Percentiles rank a stretch among this genome's conserved stretches.
phyloP scores from a whole-genome alignment of 2,329 filamentous ascomycete genomes.

The Cordyceps javanica region DNA sequence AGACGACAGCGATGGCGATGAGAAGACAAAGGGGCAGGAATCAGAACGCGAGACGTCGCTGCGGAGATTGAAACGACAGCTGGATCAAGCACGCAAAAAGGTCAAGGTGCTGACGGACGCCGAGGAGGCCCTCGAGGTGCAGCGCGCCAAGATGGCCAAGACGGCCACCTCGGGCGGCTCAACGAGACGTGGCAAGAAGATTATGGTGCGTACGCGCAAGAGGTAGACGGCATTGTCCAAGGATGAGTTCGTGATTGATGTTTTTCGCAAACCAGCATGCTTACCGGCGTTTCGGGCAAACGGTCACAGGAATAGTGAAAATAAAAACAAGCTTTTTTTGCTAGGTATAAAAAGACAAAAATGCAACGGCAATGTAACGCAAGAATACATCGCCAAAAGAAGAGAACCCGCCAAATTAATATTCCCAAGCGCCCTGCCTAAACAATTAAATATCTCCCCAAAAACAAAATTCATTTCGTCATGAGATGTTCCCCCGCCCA shows the following conservation, averaged over 20 bases:
- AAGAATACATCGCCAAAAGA: not conserved
- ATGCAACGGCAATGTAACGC: not conserved
- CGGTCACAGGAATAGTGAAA: not conserved
- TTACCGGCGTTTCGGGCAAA: not conserved
- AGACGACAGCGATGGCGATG: constrained; percentile 17
- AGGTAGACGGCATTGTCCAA: constrained; percentile 32
- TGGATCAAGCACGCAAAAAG: constrained; percentile 47
- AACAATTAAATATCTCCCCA: not conserved
- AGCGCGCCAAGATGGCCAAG: constrained; percentile 60
- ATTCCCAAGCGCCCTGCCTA: not conserved
- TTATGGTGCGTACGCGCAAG: constrained; percentile 58
- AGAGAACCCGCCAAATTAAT: not conserved
- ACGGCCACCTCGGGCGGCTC: constrained; percentile 52
- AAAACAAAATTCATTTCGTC: constrained; percentile 5
- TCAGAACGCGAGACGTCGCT: constrained; percentile 37
- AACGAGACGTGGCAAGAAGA: constrained; percentile 56
- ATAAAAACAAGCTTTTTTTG: not conserved
- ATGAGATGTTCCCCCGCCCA: not conserved
- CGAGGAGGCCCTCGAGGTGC: constrained; percentile 51
- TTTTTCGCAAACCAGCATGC: not conserved
- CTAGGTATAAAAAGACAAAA: not conserved
- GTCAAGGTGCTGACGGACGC: constrained; percentile 48
- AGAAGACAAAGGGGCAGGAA: constrained; percentile 25
- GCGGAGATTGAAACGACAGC: constrained; percentile 40
- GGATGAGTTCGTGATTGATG: not conserved